Base-by-base conservation (phyloP, 202 grass and related monocot genomes). In the Musa balbisiana region DNA sequence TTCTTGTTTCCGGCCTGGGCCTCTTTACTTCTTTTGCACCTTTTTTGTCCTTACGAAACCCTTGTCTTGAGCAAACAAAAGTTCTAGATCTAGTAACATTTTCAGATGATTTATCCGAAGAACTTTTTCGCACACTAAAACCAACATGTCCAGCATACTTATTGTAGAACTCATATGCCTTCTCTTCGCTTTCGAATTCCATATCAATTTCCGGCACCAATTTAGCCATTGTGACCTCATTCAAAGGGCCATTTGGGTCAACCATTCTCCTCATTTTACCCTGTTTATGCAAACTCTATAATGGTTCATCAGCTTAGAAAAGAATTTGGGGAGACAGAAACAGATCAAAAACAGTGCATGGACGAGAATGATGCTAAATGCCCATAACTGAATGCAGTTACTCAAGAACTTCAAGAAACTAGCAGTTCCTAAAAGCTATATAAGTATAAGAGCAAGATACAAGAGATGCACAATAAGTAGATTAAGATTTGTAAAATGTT, bases 241-340 rank as follows among this genome's bases (percentile, higher is more conserved):
- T 23, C 27, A 29, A n/a, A 68, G 26, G 22, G 53, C 75, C 33
- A 70, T 92, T 89, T 64, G 85, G 82, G 75, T 92, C 89, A 75
- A 89, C 84, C 85, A 92, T 79, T 86, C 87, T 96, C 73, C 89
- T 86, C 85, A 81, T 84, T 87, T 89, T 96, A 53, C 92, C 92
- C 87, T 96, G 87, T 20, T 64, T 76, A 78, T 76, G 78, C 50
- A 79, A 84, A 82, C 54, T 49, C 78, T 69, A 78, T 56, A 76
- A 75, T 71, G 52, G 59, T 33, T 80, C 29, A 78, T 75, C 26
- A 82, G 52, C 73, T 84, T 74, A 60, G 72, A 73, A 73, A 73
- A 51, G 13, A 73, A 29, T 55, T 54, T 13, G 13, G 21, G 24
- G 33, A 6, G 33, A 43, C 33, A 43, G 33, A 55, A 29, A 11